Conservation (phyloP, 2,329 filamentous ascomycete species). For the Cercospora berteroae region DNA sequence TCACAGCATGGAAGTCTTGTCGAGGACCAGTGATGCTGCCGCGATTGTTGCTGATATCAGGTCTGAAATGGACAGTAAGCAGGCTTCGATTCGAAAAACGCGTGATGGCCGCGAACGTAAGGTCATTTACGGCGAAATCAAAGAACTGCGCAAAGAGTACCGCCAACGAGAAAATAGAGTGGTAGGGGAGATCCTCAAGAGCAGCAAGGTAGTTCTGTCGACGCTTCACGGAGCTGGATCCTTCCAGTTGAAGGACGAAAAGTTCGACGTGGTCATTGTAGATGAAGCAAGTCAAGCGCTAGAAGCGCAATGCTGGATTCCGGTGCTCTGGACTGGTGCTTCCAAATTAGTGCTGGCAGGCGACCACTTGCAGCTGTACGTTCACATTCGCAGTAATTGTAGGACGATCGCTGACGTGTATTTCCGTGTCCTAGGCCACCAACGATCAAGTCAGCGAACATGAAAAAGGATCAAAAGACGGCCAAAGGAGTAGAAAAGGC, state of each 20-base stretch:
- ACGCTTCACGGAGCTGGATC: constrained; percentile 91
- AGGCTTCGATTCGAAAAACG: constrained; percentile 84
- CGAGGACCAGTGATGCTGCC: constrained; percentile 84
- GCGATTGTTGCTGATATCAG: constrained; percentile 86
- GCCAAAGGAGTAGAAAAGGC: constrained; percentile 7
- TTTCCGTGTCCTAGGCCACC: constrained; percentile 46
- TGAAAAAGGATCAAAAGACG: constrained; percentile 39
- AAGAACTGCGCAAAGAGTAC: constrained; percentile 77
- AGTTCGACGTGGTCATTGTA: constrained; percentile 91
- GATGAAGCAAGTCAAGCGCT: constrained; percentile 95
- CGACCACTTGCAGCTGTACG: constrained; percentile 78
- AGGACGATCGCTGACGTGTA: constrained; percentile 5
- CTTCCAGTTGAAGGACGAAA: constrained; percentile 72
- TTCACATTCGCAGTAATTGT: constrained; percentile 44
- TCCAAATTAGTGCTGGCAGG: constrained; percentile 87
- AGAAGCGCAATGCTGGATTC: constrained; percentile 96
- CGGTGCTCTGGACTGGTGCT: constrained; percentile 64
- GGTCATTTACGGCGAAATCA: constrained; percentile 80
- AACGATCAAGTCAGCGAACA: constrained; percentile 77
- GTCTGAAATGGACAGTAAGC: constrained; percentile 88
- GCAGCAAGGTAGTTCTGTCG: constrained; percentile 83
- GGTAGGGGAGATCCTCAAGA: constrained; percentile 69
- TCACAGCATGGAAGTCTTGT: constrained; percentile 88
- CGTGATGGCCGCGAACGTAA: constrained; percentile 74
- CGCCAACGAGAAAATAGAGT: constrained; percentile 80